Base-by-base conservation (phyloP, 306 rosid genomes). In the Glycyrrhiza uralensis region DNA sequence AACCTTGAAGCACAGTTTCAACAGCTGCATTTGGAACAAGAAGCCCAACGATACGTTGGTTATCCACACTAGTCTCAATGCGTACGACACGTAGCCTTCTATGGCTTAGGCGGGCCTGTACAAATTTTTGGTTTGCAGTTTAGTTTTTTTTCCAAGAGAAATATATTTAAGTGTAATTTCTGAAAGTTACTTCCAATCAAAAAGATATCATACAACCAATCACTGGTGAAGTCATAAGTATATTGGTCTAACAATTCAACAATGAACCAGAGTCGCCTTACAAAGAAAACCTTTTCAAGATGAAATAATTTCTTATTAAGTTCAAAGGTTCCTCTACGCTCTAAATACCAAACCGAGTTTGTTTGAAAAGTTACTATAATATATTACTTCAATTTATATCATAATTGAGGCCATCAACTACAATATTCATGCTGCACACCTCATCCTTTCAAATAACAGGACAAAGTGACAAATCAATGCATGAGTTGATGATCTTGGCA, bases 11-110 rank as follows among this genome's bases (percentile, higher is more conserved):
- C 71, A 94, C 99, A 36, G 84, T 61, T 84, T 91, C 97, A 70
- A 95, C 97, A 10, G 93, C 99, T 54, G 96, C 86, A 76, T 95
- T 95, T 51, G 99, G 97, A 39, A 95, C 96, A 78, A 85, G 91
- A 49, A 95, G 89, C 68, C 99, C 97, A 74, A 95, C 99, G 44
- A 95, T 88, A 55, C 97, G 87, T 79, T 66, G 85, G 51, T 76
- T 86, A 75, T 91, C 96, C 45, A 79, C 75, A 13, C 93, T 89
- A 75, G 99, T 95, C 85, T 87, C 96, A 55, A 89, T 86, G 61
- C 96, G 95, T 71, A 95, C 99, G 58, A 91, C 99, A 17, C 96
- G 96, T 10, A 95, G 88, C 70, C 93, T 87, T 90, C 85, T 88
- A 83, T 95, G 99, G 88, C 93, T 95, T 41, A 77, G 87, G 50